Base-by-base conservation (phyloP, 257 asterid genomes). In the Verbena officinalis region DNA sequence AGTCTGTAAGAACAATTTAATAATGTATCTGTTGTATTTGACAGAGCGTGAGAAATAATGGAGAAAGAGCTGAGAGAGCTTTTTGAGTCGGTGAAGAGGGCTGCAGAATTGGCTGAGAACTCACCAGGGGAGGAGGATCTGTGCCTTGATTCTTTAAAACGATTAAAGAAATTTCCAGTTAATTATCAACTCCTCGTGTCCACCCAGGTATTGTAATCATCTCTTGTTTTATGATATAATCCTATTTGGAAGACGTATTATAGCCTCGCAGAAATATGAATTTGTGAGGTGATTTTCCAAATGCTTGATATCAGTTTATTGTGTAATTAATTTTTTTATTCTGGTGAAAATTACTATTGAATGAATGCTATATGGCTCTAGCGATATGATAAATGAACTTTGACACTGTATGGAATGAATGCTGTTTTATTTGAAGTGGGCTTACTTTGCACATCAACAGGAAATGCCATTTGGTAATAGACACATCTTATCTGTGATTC, bases 171-270 rank as follows among this genome's bases (percentile, higher is more conserved):
- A 62, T 81, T 85, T 67, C 91, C 86, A 14, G 80, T 84, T 44
- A 84, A 67, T 65, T 84, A 84, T 65, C 78, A 79, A 21, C 75
- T 84, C 73, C 84, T 84, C 12, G 88, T 84, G 17, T 81, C 88
- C 42, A 72, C 88, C 11, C 84, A 81, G 88, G 91, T 84, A 51
- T 17, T 19, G 11, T 8, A 24, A 19, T 14, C 7, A 22, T 31
- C 54, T 43, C 33, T 54, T 11, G 39, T n/a, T 20, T 20, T 22
- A 44, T n/a, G 17, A 21, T 49, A 44, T 9, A 42, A 46, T 21
- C 38, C 22, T 10, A 43, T 9, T 4, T 34, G 19, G 15, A 17
- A 8, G 43, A 23, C 13, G 56, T n/a, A n/a, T n/a, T n/a, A 14
- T 10, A 23, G 12, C 50, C 42, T 46, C 7, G 1, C 0, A 17